Evolutionary conservation across 2,329 filamentous ascomycete species (phyloP), one percentile per base, ranked within the genome.

Genomic region (Paecilomyces sp.): DNA sequence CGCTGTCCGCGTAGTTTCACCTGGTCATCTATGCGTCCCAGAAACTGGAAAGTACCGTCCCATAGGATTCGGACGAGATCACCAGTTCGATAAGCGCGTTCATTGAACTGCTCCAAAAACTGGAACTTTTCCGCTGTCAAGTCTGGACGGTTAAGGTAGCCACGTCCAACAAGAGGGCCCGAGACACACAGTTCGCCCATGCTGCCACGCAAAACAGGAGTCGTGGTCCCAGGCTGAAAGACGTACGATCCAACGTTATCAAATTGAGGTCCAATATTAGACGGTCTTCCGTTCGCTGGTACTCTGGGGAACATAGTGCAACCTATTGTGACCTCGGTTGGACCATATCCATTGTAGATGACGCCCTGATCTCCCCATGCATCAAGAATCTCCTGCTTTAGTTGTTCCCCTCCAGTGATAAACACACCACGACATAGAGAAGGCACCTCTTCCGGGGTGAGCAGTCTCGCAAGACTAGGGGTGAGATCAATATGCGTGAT

Each of bases 401-500:
- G 78, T 57, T 90, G 86, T 71, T 97, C 92, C 2, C 92, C 92
- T 7, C 93, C 92, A 0, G 92, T 96, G 64, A 97, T 96, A 71
- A 97, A 97, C 0, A 96, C 89, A 2, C 93, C 92, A 54, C 83
- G 83, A 64, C 88, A 91, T 1, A 97, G 78, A 30, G 83, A 88
- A 1, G 92, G 92, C 0, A 93, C 90, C 52, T 95, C 89, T 33
- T 90, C 82, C 0, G 92, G 93, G 60, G 88, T 86, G 0, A 94
- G 76, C 9, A 96, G 79, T 5, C 89, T 83, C 2, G 92, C 92
- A 15, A 97, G 79, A 71, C 91, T 96, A 0, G 92, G 93, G 0
- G 92, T 97, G 2, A 97, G 79, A 72, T 97, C 92, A 58, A 97
- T 91, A 68, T 97, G 92, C 0, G 92, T 96, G 63, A 97, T 93